Evolutionary conservation across 352 stramenopile genomes (phyloP).

Genomic region (Plasmopara viticola): DNA sequence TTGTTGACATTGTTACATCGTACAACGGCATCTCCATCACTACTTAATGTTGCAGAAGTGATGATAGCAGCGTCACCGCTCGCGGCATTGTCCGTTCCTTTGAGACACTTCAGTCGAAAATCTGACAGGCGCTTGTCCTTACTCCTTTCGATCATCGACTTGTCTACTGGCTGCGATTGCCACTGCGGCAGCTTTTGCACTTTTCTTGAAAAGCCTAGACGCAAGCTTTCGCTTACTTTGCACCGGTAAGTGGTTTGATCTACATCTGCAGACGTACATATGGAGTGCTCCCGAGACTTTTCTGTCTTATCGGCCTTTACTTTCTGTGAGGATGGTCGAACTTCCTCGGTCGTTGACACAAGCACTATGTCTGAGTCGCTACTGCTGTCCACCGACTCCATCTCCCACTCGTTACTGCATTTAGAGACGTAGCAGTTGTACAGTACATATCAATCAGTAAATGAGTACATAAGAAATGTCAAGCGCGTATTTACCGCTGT

Average conservation of each 20-base stretch:
- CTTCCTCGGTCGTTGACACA: neutral
- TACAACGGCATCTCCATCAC: neutral
- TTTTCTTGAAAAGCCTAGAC: conserved; percentile 19
- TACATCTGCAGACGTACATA: conserved; percentile 49
- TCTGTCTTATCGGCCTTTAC: conserved; percentile 1
- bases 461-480: neutral
- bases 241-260: conserved; percentile 16
- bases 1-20: conserved; percentile 1
- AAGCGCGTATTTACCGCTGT: conserved; percentile 17
- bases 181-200: conserved; percentile 36
- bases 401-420: neutral
- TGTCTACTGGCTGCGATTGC: conserved; percentile 26
- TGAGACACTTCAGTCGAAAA: conserved; percentile 2
- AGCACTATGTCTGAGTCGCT: conserved; percentile 28
- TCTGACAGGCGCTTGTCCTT: conserved; percentile 6
- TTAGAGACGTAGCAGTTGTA: conserved; percentile 3
- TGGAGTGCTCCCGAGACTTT: conserved; percentile 29
- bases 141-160: conserved; percentile 6
- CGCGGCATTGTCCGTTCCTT: conserved; percentile 36
- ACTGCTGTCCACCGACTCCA: conserved; percentile 18
- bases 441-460: conserved; percentile 1
- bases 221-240: conserved; percentile 36
- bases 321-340: neutral
- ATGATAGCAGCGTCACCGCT: conserved; percentile 14
- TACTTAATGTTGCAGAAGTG: conserved; percentile 2